Percentiles rank a stretch among this genome's conserved stretches.
Evolutionary conservation across 345 rosid genomes (phyloP).

Genomic region (Linum tenue): DNA sequence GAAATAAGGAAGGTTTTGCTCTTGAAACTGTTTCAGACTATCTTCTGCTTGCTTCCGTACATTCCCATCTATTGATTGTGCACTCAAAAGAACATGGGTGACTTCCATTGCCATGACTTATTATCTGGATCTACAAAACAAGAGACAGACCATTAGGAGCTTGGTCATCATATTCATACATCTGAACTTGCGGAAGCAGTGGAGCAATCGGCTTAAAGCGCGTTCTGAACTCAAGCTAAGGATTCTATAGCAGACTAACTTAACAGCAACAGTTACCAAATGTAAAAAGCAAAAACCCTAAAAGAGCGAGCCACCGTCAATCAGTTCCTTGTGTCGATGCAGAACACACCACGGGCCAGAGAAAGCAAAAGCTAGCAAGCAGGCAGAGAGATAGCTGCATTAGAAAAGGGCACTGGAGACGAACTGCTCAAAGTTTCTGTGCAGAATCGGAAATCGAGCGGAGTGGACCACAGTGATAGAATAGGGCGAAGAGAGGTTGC

Average conservation of each 20-base stretch:
- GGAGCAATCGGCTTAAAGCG: too few species aligned
- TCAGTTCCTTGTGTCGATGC: neutral
- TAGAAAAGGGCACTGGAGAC: neutral
- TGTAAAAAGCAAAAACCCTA: neutral
- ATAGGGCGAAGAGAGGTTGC: neutral
- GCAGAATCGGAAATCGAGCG: neutral
- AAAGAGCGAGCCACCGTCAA: neutral
- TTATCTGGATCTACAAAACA: neutral
- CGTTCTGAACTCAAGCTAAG: neutral
- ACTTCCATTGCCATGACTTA: conserved; percentile 74
- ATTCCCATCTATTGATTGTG: conserved; percentile 70
- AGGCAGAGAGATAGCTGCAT: neutral
- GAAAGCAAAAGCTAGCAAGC: neutral
- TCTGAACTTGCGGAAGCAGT: neutral
- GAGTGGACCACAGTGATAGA: neutral
- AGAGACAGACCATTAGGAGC: neutral
- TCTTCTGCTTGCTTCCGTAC: conserved; percentile 74
- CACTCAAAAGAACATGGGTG: conserved; percentile 68
- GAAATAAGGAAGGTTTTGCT: conserved; percentile 63
- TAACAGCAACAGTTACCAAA: neutral
- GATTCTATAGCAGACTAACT: neutral
- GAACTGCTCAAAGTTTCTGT: neutral
- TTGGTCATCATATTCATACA: too few species aligned
- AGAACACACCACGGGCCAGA: neutral
- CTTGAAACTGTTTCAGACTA: conserved; percentile 65